Conservation (phyloP, 2,329 filamentous ascomycete genomes). For the Byssochlamys sp. region DNA sequence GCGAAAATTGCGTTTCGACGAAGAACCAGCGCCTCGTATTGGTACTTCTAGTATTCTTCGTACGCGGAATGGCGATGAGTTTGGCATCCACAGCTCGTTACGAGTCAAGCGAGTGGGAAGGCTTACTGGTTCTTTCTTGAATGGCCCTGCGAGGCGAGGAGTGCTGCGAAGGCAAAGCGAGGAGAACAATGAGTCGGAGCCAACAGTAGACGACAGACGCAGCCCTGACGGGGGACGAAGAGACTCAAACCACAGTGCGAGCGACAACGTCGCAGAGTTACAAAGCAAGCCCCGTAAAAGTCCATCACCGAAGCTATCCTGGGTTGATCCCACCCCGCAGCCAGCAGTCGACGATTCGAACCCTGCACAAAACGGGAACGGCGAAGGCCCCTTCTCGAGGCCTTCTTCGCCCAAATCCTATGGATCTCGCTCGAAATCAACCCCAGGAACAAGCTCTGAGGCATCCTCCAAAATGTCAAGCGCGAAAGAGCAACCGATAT, state of each 20-base stretch:
- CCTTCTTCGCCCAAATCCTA: constrained; percentile 27
- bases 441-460: constrained; percentile 34
- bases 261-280: constrained; percentile 10
- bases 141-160: constrained; percentile 68
- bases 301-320: constrained; percentile 29
- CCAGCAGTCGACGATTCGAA: constrained; percentile 14
- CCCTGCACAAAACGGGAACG: constrained; percentile 9
- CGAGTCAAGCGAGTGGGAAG: constrained; percentile 68
- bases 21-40: constrained; percentile 23
- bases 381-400: constrained; percentile 23
- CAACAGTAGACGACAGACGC: constrained; percentile 18
- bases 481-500: constrained; percentile 43
- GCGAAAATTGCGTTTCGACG: constrained; percentile 21
- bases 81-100: constrained; percentile 61
- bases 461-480: constrained; percentile 31
- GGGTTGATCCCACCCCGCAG: constrained; percentile 25
- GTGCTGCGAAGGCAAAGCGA: constrained; percentile 53
- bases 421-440: constrained; percentile 28
- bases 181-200: constrained; percentile 46
- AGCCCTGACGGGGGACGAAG: constrained; percentile 17
- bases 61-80: constrained; percentile 50
- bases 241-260: constrained; percentile 20
- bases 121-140: constrained; percentile 65
- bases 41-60: constrained; percentile 30
- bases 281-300: constrained; percentile 17